Evolutionary conservation across 495 filamentous ascomycete species (phyloP), one percentile per base, ranked within the genome.

Genomic region (Usnea hakonensis): DNA sequence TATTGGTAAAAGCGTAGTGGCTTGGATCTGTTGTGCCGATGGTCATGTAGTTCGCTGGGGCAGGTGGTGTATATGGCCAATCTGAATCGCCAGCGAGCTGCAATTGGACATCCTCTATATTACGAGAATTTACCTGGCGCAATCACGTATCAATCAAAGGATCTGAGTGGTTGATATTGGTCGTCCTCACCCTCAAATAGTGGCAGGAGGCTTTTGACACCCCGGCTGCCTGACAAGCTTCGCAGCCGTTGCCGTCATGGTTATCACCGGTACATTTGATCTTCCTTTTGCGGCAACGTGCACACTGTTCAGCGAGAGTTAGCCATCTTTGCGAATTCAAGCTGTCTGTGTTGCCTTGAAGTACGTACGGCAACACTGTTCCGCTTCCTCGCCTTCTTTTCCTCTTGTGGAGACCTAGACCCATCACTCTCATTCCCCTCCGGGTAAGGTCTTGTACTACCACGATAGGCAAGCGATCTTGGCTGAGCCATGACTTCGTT

Each of bases 191-290:
- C 75, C 91, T 82, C 55, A 91, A 74, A 69, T 95, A 96, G 50
- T 85, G 83, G 73, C 91, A 96, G 30, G 77, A 76, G 3, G 35
- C 58, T 37, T 70, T 52, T 21, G 86, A 81, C 38, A 79, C 78
- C 36, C 87, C 87, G 58, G 91, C 85, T 64, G 75, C 81, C 65
- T 86, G 88, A 77, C 94, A 98, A 73, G 91, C 95, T 19, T 81
- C 74, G 70, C 94, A 98, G 35, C 89, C 89, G 28, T 77, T 76
- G 13, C 86, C 88, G 70, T 89, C 81, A 32, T 86, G 87, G 7
- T 79, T 78, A 71, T 97, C 92, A 37, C 93, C 94, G 64, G 89
- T 96, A 76, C 94, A 98, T 71, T 90, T 88, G 69, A 98, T 98
- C 78, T 98, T 98, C 57, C 94, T 82, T 72, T 91, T 91, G 55